Percentiles rank a stretch among this genome's conserved stretches.
Evolutionary conservation across 192 early-diverging fungal species (phyloP).

Genomic region (Dissophora globulifera): DNA sequence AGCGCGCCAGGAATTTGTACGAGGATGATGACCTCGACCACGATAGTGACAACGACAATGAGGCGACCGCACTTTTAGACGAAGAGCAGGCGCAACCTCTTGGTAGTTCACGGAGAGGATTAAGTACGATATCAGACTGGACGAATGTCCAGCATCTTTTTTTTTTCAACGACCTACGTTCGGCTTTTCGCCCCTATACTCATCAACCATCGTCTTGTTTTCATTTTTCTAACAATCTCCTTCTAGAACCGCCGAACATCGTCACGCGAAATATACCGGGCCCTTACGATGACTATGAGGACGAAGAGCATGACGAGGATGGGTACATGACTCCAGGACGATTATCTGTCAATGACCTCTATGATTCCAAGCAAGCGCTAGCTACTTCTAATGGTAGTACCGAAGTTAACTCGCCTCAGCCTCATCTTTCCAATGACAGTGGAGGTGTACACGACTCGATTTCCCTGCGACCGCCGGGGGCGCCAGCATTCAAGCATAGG

Average conservation of each 20-base stretch:
- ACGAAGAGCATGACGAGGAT: constrained; percentile 48
- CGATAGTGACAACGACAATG: constrained; percentile 1
- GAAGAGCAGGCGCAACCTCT: constrained; percentile 18
- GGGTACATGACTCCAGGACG: constrained; percentile 42
- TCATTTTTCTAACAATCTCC: not conserved
- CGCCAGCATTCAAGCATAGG: constrained; percentile 26
- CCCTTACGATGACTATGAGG: constrained; percentile 46
- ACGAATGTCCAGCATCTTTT: no score
- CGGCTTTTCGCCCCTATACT: not conserved
- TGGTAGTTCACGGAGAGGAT: constrained; percentile 4
- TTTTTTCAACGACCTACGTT: no score
- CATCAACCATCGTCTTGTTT: not conserved
- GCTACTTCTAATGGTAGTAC: constrained; percentile 13
- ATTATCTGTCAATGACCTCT: constrained; percentile 29
- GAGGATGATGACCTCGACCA: constrained; percentile 27
- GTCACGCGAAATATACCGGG: constrained; percentile 11
- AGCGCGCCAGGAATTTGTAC: constrained; percentile 60
- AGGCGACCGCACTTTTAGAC: not conserved
- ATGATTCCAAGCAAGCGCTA: constrained; percentile 28
- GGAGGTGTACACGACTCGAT: constrained; percentile 48
- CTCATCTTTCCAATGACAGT: constrained; percentile 38
- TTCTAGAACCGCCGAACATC: constrained; percentile 25
- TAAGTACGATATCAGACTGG: no score
- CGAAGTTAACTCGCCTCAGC: constrained; percentile 36
- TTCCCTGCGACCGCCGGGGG: constrained; percentile 31